Conservation (phyloP, 2,329 filamentous ascomycete species). For the Exophiala bonariae region DNA sequence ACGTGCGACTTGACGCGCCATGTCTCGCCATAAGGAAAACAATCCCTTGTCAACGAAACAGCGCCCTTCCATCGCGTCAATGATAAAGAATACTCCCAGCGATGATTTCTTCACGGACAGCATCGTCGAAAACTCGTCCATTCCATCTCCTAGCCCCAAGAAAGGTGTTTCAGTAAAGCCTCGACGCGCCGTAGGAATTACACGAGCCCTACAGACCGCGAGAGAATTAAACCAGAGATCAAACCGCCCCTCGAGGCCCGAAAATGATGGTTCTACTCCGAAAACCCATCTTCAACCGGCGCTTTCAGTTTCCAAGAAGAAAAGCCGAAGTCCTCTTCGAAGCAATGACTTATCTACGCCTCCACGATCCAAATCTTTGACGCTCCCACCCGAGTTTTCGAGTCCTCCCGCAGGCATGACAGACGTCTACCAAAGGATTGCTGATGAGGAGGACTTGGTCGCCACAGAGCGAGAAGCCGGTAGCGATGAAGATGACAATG, state of each 20-base stretch:
- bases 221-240: conserved; percentile 37
- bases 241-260: conserved; percentile 11
- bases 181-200: conserved; percentile 36
- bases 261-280: conserved; percentile 19
- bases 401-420: conserved; percentile 38
- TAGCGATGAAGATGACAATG: conserved; percentile 33
- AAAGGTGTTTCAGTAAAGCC: conserved; percentile 21
- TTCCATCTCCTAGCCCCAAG: conserved; percentile 22
- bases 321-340: conserved; percentile 32
- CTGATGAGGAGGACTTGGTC: conserved; percentile 38
- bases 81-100: conserved; percentile 13
- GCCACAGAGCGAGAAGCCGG: conserved; percentile 33
- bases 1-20: conserved; percentile 20
- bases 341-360: conserved; percentile 24
- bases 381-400: conserved; percentile 35
- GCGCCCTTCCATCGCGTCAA: conserved; percentile 10
- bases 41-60: conserved; percentile 17
- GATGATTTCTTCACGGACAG: conserved; percentile 31
- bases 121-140: conserved; percentile 26
- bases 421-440: conserved; percentile 41
- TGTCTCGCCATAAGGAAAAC: conserved; percentile 27
- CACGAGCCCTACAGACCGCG: conserved; percentile 40
- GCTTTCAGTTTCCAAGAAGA: conserved; percentile 24
- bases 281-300: conserved; percentile 19
- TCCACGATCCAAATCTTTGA: conserved; percentile 21